Evolutionary conservation across 2,329 filamentous ascomycete species (phyloP).

Genomic region (Beauveria sp.): DNA sequence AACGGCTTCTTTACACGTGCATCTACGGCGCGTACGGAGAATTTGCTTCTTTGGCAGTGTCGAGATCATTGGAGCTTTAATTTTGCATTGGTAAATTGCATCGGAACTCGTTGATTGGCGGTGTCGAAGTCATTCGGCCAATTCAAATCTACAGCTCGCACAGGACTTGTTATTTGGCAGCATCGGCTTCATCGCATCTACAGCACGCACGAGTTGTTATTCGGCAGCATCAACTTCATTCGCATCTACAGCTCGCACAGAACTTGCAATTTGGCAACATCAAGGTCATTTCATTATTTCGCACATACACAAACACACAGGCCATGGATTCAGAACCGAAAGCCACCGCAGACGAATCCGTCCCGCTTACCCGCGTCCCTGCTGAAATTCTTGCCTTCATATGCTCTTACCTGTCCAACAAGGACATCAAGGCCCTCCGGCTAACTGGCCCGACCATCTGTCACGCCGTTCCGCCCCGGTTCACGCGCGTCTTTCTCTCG

Average conservation of each 20-base stretch:
- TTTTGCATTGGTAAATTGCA: too few species aligned
- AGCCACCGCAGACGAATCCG: not conserved
- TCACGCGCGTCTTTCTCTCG: conserved; percentile 29
- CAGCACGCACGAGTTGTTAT: too few species aligned
- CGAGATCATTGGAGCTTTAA: too few species aligned
- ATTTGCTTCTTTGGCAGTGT: too few species aligned
- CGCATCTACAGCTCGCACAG: too few species aligned
- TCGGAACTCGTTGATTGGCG: too few species aligned
- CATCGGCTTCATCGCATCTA: too few species aligned
- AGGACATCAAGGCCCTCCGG: conserved; percentile 1
- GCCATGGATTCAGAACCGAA: not conserved
- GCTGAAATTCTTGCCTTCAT: not conserved
- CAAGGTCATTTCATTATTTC: not conserved
- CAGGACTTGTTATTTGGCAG: too few species aligned
- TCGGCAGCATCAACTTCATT: not conserved
- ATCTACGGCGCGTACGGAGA: too few species aligned
- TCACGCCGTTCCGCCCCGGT: not conserved
- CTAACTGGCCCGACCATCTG: not conserved
- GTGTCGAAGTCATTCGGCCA: too few species aligned
- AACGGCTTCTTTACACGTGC: too few species aligned
- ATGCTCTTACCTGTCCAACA: not conserved
- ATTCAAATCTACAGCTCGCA: too few species aligned
- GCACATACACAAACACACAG: not conserved
- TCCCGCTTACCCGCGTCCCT: not conserved
- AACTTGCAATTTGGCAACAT: not conserved